phyloP scores from a whole-genome alignment of 148 eudicot species.

The Rhododendron simsii region DNA sequence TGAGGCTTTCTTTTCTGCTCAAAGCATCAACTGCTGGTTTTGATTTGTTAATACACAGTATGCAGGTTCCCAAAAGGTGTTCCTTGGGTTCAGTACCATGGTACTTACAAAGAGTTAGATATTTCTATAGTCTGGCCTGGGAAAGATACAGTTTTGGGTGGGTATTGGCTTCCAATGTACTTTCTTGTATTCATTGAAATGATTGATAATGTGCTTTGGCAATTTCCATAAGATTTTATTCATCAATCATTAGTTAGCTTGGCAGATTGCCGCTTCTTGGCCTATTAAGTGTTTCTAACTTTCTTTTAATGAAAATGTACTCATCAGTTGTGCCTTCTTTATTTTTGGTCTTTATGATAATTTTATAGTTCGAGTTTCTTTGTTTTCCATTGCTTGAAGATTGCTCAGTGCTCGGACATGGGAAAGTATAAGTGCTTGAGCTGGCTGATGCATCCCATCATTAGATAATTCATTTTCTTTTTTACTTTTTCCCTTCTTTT shows the following conservation, averaged over 20 bases:
- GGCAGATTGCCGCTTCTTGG: background rate
- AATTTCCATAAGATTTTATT: background rate
- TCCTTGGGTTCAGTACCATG: conserved; percentile 89
- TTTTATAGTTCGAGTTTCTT: background rate
- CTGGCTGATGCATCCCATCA: background rate
- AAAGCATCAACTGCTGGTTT: background rate
- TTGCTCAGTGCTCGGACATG: background rate
- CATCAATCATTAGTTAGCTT: background rate
- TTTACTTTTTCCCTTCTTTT: too few species aligned
- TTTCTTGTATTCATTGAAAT: background rate
- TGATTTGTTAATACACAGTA: background rate
- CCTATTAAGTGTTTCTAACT: background rate
- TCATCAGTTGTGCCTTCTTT: background rate
- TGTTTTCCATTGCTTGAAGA: conserved; percentile 2
- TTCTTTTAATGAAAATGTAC: background rate
- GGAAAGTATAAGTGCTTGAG: background rate
- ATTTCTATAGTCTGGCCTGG: conserved; percentile 85
- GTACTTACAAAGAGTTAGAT: conserved; percentile 67
- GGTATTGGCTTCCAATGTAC: conserved; percentile 17
- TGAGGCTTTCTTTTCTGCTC: background rate
- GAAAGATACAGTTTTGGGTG: conserved; percentile 74
- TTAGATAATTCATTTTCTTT: background rate
- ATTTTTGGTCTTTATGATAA: background rate
- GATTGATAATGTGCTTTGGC: background rate
- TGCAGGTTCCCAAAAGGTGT: conserved; percentile 88